Conservation (phyloP, 805 yeast genomes). For the Candida sanyiensis region DNA sequence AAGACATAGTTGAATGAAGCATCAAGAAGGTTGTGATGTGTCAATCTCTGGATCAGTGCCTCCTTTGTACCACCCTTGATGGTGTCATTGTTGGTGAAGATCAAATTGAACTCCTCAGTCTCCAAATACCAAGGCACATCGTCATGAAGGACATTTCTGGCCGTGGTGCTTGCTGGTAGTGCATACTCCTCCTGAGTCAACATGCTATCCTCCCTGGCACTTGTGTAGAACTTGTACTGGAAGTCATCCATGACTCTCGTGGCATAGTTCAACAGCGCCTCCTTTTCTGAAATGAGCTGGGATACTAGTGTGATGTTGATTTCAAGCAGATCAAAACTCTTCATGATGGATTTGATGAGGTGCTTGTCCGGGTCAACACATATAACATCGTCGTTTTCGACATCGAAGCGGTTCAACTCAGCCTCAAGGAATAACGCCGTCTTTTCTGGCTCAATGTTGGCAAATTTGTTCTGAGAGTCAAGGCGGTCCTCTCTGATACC, state of each 20-base stretch:
- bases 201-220: slow-evolving; percentile 35
- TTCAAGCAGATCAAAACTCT: slow-evolving; percentile 31
- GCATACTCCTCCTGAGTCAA: slow-evolving; percentile 24
- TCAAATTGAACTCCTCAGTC: slow-evolving; percentile 52
- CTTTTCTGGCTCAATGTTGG: slow-evolving; percentile 37
- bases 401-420: slow-evolving; percentile 42
- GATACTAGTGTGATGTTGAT: slow-evolving; percentile 37
- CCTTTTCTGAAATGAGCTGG: slow-evolving; percentile 65
- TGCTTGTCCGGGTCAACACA: slow-evolving; percentile 28
- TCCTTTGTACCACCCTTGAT: slow-evolving; percentile 80
- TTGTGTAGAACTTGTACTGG: slow-evolving; percentile 50
- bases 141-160: slow-evolving; percentile 20
- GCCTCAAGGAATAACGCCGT: slow-evolving; percentile 43
- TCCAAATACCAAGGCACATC: slow-evolving; percentile 69
- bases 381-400: slow-evolving; percentile 34
- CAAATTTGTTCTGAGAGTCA: slow-evolving; percentile 31
- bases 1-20: slow-evolving; percentile 62
- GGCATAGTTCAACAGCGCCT: slow-evolving; percentile 62
- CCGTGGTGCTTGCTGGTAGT: slow-evolving; percentile 24
- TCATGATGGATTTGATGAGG: slow-evolving; percentile 28
- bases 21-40: slow-evolving; percentile 63
- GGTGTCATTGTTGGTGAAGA: slow-evolving; percentile 63
- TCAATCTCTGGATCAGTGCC: slow-evolving; percentile 74
- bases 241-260: slow-evolving; percentile 74
- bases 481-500: slow-evolving; percentile 49